phyloP scores from a whole-genome alignment of 129 eudicot genomes.

The Calendula officinalis region DNA sequence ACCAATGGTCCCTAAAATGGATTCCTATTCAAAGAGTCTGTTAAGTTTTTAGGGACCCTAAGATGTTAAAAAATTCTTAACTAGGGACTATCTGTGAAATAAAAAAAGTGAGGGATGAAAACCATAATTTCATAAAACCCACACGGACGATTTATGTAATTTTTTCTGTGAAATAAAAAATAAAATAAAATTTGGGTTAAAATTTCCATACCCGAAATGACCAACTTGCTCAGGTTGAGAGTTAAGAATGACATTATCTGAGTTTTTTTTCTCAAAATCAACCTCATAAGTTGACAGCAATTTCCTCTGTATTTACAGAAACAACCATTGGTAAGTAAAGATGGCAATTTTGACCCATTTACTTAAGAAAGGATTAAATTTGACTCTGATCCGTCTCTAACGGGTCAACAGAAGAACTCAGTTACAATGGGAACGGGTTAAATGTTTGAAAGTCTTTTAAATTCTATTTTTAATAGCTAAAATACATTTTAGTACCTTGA shows the following conservation, averaged over 20 bases:
- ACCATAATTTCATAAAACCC: no score
- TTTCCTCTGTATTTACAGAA: slow-evolving; percentile 57
- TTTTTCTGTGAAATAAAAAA: background rate
- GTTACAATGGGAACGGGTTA: background rate
- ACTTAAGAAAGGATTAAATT: background rate
- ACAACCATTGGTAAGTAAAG: background rate
- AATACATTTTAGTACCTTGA: no score
- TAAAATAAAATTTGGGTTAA: background rate
- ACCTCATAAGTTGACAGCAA: slow-evolving; percentile 73
- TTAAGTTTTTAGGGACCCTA: no score
- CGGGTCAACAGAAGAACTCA: background rate
- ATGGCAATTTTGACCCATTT: background rate
- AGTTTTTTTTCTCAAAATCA: slow-evolving; percentile 47
- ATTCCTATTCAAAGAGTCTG: no score
- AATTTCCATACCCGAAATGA: slow-evolving; percentile 40
- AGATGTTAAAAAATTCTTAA: background rate
- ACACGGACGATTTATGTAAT: no score
- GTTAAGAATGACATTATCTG: slow-evolving; percentile 38
- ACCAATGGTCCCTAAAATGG: no score
- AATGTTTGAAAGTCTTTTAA: background rate
- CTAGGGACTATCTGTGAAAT: background rate
- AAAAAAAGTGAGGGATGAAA: background rate
- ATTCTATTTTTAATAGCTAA: background rate
- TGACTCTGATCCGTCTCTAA: background rate
- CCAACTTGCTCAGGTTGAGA: slow-evolving; percentile 43